These are phyloP conservation scores for Biscogniauxia marginata DNA, from an alignment of 2,329 filamentous ascomycete species.

Conservation along the genomic window DNA sequence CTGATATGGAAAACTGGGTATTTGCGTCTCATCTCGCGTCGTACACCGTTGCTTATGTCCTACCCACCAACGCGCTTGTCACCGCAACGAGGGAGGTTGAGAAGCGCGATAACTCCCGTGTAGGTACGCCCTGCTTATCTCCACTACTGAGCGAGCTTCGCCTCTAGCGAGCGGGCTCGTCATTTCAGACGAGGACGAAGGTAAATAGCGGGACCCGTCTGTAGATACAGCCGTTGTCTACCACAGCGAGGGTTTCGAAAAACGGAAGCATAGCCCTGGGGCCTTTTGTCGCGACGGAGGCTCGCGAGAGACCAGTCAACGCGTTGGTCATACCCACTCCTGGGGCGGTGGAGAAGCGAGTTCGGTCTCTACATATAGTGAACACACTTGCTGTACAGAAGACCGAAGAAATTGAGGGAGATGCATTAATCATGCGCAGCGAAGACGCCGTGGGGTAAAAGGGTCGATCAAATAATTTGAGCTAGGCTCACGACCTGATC, in stretches of 20 bases:
- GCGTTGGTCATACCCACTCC: neutral
- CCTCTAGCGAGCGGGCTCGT: too few relatives aligned
- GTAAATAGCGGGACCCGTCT: too few relatives aligned
- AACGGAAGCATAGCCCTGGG: neutral
- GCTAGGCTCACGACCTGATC: too few relatives aligned
- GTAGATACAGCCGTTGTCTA: too few relatives aligned
- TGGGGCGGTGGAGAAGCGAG: neutral
- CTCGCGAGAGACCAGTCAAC: neutral
- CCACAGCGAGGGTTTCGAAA: too few relatives aligned
- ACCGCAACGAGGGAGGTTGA: neutral
- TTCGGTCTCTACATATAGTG: too few relatives aligned
- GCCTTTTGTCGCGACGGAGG: too few relatives aligned
- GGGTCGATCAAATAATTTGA: neutral
- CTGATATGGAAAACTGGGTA: neutral
- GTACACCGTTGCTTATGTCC: neutral
- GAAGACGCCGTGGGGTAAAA: neutral
- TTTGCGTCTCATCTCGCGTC: neutral
- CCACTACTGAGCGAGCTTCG: too few relatives aligned
- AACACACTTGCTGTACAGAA: neutral
- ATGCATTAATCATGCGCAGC: neutral
- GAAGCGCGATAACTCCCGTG: neutral
- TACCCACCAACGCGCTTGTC: neutral
- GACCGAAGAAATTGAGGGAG: too few relatives aligned
- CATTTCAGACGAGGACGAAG: too few relatives aligned
- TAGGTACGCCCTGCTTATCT: neutral